Evolutionary conservation across 306 rosid species (phyloP).

Genomic region (Castanea mollissima): DNA sequence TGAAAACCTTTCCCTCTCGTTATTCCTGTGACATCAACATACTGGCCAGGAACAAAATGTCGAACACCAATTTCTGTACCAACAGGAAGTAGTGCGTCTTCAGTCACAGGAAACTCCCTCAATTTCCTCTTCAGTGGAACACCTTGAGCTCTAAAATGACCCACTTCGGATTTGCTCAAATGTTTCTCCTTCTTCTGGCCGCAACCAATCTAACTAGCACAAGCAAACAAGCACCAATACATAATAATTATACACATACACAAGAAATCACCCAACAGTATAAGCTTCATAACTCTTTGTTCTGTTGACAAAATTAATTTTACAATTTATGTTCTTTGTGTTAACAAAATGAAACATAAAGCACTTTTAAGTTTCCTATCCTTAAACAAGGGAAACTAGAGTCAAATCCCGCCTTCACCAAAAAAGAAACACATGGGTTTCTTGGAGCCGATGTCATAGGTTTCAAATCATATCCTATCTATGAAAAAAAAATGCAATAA

Average conservation of each 20-base stretch:
- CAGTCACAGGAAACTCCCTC: conserved; percentile 87
- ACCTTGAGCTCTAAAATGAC: conserved; percentile 97
- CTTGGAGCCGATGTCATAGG: too few relatives aligned
- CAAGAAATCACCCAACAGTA: neutral
- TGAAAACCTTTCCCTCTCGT: conserved; percentile 94
- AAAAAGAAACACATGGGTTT: too few relatives aligned
- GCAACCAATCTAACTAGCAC: conserved; percentile 95
- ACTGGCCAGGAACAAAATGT: conserved; percentile 97
- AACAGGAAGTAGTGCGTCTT: conserved; percentile 92
- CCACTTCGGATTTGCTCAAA: conserved; percentile 88
- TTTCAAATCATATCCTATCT: too few relatives aligned
- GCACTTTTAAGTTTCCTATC: too few relatives aligned
- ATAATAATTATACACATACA: conserved; percentile 29
- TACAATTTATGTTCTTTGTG: too few relatives aligned
- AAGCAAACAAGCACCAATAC: conserved; percentile 38
- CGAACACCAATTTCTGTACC: conserved; percentile 83
- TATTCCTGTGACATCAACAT: conserved; percentile 81
- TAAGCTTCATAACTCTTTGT: neutral
- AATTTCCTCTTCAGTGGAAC: conserved; percentile 91
- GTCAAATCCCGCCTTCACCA: too few relatives aligned
- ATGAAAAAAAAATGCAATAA: too few relatives aligned
- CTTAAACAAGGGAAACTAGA: too few relatives aligned
- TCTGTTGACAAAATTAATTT: neutral
- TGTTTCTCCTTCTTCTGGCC: conserved; percentile 98
- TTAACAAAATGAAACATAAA: too few relatives aligned